Base-by-base conservation (phyloP, 139 green algal genomes). In the Trebouxia sp. region DNA sequence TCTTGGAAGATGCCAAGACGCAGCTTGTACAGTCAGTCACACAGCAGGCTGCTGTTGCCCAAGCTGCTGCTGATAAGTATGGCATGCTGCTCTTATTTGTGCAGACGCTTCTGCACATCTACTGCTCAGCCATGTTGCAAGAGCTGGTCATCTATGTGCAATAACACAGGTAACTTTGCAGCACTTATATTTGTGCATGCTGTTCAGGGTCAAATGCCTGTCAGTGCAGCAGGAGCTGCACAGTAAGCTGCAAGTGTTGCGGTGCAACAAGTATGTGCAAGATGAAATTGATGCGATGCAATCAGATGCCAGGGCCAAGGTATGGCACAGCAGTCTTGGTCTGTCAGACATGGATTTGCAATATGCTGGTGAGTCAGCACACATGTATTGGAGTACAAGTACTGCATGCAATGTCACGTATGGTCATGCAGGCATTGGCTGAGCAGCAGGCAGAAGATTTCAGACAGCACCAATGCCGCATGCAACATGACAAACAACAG, bases 161-260 rank as follows among this genome's bases (percentile, higher is more conserved):
- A n/a, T n/a, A n/a, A n/a, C n/a, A n/a, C n/a, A n/a, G n/a, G n/a
- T n/a, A n/a, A n/a, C n/a, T n/a, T n/a, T n/a, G n/a, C n/a, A n/a
- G n/a, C n/a, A n/a, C n/a, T n/a, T n/a, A n/a, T n/a, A n/a, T n/a
- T n/a, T n/a, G n/a, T n/a, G n/a, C n/a, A n/a, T n/a, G n/a, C n/a
- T n/a, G n/a, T n/a, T n/a, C 62, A 72, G 62, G 32, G 14, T 72
- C 5, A 45, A 30, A n/a, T 45, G 9, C 28, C 37, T 72, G 3
- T 28, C 35, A 72, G 32, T 37, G 20, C 62, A 72, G 62, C 62
- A 72, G 26, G 62, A 72, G 62, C 62, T 72, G 32, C 62, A 72
- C 15, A 41, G 43, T 72, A 10, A 72, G 62, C 62, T 72, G n/a
- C 42, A 72, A 35, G 62, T 72, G 32, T 28, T 72, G 62, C 62